Percentiles rank a stretch among this genome's conserved stretches.
Conservation (phyloP, 2,329 filamentous ascomycete species). For the Xylariaceae sp. region DNA sequence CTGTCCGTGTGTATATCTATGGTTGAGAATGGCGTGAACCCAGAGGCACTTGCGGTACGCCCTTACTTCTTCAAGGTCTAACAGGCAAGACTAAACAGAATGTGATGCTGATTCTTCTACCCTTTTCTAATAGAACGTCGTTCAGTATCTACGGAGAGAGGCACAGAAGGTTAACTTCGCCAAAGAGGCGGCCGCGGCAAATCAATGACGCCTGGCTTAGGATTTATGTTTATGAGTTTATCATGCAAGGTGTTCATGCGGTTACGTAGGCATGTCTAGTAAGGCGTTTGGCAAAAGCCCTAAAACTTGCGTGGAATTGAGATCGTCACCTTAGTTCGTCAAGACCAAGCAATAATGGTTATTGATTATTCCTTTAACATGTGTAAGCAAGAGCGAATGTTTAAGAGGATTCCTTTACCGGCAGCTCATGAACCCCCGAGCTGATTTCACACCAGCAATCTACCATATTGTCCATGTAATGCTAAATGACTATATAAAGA, state of each 20-base stretch:
- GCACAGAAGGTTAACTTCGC: slow-evolving; percentile 56
- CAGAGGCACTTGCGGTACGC: slow-evolving; percentile 89
- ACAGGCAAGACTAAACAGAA: not conserved
- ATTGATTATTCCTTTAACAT: slow-evolving; percentile 3
- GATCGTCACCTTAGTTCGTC: too few relatives aligned
- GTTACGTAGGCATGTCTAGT: not conserved
- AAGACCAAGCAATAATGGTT: not conserved
- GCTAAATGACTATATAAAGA: slow-evolving; percentile 8
- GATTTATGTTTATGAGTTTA: not conserved
- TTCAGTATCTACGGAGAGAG: slow-evolving; percentile 65
- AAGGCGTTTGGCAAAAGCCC: slow-evolving; percentile 26
- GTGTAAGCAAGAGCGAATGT: not conserved
- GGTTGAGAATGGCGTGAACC: slow-evolving; percentile 96
- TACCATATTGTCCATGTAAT: slow-evolving; percentile 2
- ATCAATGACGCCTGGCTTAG: slow-evolving; percentile 8
- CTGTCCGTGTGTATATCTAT: slow-evolving; percentile 94
- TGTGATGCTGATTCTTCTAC: not conserved
- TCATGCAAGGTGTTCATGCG: not conserved
- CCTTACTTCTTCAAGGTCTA: not conserved
- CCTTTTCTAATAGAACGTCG: slow-evolving; percentile 57
- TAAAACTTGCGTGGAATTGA: not conserved
- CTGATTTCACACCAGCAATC: not conserved
- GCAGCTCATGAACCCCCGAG: not conserved
- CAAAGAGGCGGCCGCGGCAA: slow-evolving; percentile 29
- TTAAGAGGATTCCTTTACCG: not conserved